phyloP scores from a whole-genome alignment of 352 stramenopile species.

The Pythium chondricola region DNA sequence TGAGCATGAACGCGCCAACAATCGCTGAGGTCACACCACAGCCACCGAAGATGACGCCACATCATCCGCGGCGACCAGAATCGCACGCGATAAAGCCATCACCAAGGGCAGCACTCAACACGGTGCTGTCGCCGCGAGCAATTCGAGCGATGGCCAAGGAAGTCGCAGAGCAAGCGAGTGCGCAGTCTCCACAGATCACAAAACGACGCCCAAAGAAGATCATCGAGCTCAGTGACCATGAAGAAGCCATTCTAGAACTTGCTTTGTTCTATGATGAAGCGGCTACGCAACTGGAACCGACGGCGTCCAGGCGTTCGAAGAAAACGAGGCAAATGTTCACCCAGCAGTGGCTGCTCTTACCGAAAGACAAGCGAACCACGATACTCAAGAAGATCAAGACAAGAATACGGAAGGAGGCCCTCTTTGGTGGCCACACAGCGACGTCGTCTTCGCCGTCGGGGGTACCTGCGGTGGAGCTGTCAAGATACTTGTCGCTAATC shows the following conservation, averaged over 20 bases:
- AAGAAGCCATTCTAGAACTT: constrained; percentile 31
- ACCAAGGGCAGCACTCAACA: background rate
- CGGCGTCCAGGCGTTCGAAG: background rate
- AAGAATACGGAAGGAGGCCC: constrained; percentile 2
- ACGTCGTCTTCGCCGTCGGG: background rate
- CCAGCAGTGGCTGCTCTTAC: constrained; percentile 12
- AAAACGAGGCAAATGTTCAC: background rate
- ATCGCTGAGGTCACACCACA: background rate
- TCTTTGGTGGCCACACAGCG: background rate
- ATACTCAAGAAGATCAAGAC: constrained; percentile 15
- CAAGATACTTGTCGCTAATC: constrained; percentile 25
- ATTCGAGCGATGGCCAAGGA: constrained; percentile 11
- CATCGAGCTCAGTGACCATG: constrained; percentile 37
- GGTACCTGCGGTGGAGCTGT: background rate
- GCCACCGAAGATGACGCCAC: background rate
- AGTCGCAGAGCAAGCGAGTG: background rate
- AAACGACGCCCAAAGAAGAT: constrained; percentile 19
- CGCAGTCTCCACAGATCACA: constrained; percentile 9
- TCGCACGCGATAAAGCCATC: background rate
- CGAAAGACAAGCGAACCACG: background rate
- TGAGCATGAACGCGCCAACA: constrained; percentile 9
- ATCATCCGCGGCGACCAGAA: background rate
- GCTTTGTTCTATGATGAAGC: constrained; percentile 29
- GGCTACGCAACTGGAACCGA: constrained; percentile 2
- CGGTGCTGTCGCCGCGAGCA: constrained; percentile 18